Evolutionary conservation across 2,329 filamentous ascomycete genomes (phyloP), one percentile per base, ranked within the genome.

Genomic region (Plectosphaerella plurivora): DNA sequence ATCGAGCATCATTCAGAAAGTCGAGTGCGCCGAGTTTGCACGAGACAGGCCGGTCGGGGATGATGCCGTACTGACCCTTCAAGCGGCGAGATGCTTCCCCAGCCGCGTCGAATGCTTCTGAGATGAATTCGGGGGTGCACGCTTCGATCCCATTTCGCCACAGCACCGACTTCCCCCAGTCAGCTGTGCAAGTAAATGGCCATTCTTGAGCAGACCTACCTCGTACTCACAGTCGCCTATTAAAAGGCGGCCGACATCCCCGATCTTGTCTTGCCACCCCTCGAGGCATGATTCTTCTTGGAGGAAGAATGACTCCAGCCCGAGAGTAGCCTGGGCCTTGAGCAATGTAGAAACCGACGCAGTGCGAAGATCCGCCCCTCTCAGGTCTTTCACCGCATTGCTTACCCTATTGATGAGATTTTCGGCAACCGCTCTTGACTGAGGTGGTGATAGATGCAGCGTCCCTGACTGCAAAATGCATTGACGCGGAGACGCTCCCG

Each of bases 191-290:
- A 46, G 20, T 12, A 12, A 24, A 28, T 14, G 11, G 7, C 15
- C 33, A 8, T 14, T 36, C 37, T 39, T 3, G 37, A 14, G 14
- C 6, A 39, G 11, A 53, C 59, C 7, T 51, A 71, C 71, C 63
- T 74, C 73, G 52, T 70, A 71, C 54, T 74, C 70, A 16, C 67
- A 65, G 53, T 76, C 73, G 8, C 73, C 72, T 45, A 75, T 67
- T 55, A 76, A 62, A 5, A 76, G 25, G 16, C 69, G 65, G 7
- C 68, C 60, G 1, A 65, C 65, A 12, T 61, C 57, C 39, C 70
- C 70, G 0, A 59, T 47, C 3, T 28, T 59, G 24, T 54, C 58
- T 45, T 71, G 61, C 73, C 73, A 76, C 9, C 63, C 58, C 2
- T 63, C 52, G 12, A 76, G 56, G 4, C 60, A 60, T 1, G 63